Conservation (phyloP, 805 yeast species). For the Myxozyma lipomycoides region DNA sequence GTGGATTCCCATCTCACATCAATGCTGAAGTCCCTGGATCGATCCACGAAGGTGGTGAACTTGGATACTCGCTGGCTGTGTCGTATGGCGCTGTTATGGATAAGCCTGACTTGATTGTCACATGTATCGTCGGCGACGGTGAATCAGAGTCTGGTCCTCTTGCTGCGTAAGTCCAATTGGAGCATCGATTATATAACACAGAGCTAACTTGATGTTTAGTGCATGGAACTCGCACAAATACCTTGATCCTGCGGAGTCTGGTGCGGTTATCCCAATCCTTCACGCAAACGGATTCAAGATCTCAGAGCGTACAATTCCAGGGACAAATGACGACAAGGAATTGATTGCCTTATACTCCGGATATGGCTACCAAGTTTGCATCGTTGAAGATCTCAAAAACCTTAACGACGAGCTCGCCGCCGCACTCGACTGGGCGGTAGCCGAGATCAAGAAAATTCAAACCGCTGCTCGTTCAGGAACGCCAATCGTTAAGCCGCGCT, state of each 20-base stretch:
- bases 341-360: constrained; percentile 26
- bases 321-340: constrained; percentile 27
- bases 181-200: too few relatives aligned
- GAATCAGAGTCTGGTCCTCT: constrained; percentile 31
- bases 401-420: constrained; percentile 25
- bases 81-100: constrained; percentile 29
- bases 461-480: constrained; percentile 24
- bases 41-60: constrained; percentile 31
- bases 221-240: constrained; percentile 30
- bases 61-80: constrained; percentile 30
- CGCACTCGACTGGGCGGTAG: constrained; percentile 26
- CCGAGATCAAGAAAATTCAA: constrained; percentile 23
- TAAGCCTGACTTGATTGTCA: constrained; percentile 26
- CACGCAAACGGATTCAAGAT: constrained; percentile 30
- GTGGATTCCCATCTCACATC: constrained; percentile 29
- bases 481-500: constrained; percentile 26
- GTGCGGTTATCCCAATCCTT: constrained; percentile 29
- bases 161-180: constrained; percentile 17
- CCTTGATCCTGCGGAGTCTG: constrained; percentile 29
- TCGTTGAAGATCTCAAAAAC: constrained; percentile 21
- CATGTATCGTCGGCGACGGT: constrained; percentile 28
- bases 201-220: constrained; percentile 1
- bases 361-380: constrained; percentile 26
- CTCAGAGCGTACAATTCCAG: constrained; percentile 29
- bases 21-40: constrained; percentile 29